Evolutionary conservation across 768 basidiomycete species (phyloP), one percentile per base, ranked within the genome.

Genomic region (Mycena alexandri): DNA sequence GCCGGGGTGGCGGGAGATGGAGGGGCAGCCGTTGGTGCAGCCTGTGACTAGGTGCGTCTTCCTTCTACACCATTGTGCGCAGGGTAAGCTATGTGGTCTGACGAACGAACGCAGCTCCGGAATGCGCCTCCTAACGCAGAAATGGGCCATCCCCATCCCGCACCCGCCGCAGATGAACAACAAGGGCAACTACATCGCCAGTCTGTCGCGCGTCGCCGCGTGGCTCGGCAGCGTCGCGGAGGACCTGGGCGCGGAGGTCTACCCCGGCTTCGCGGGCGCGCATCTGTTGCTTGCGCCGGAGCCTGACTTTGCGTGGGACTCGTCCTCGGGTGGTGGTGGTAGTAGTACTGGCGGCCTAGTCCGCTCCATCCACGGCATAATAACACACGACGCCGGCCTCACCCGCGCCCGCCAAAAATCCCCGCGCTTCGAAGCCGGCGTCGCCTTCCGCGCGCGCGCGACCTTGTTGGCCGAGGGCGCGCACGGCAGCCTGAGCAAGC

Each of bases 121-220:
- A 13, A 99, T 99, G 97, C 89, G 93, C 47, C 94, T 89, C 75
- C 84, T 99, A 69, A 96, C 96, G 13, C 66, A 83, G 21, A 88
- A 83, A 17, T 75, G 76, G 60, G 86, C 92, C 13, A 80, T 96
- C 67, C 95, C 94, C 14, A 88, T 98, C 52, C 98, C 95, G 0
- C 96, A 98, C 75, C 97, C 98, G 5, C 96, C 97, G 0, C 96
- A 98, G 78, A 99, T 99, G 98, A 83, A 84, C 74, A 98, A 98
- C 84, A 87, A 91, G 33, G 87, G 96, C 53, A 99, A 98, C 80
- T 98, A 94, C 78, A 90, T 99, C 75, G 81, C 93, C 44, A 97
- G 95, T 2, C 88, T 99, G 34, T 96, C 94, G 0, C 89, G 87
- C 38, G 90, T 98, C 68, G 92, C 95, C 0, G 87, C 93, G 5